Evolutionary conservation across 345 rosid species (phyloP).

Genomic region (Isatis tinctoria): DNA sequence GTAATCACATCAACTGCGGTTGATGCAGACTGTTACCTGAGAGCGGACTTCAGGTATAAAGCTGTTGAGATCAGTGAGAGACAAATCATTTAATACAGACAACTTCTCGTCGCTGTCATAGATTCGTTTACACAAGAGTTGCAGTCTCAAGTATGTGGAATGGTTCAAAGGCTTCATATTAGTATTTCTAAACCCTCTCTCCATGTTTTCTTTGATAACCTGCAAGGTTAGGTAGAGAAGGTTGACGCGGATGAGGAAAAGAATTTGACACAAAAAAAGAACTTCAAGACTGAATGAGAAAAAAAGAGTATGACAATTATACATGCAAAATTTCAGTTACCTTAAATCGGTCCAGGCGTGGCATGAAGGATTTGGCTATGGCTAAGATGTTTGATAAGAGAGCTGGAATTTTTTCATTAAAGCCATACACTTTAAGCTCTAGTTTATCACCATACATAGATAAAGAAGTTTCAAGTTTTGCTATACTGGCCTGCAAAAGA

Average conservation of each 20-base stretch:
- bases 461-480: slow-evolving; percentile 85
- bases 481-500: slow-evolving; percentile 76
- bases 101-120: slow-evolving; percentile 89
- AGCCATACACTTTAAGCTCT: slow-evolving; percentile 90
- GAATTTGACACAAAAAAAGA: neutral
- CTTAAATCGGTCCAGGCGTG: slow-evolving; percentile 77
- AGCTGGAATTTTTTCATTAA: slow-evolving; percentile 76
- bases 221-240: slow-evolving; percentile 29
- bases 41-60: slow-evolving; percentile 80
- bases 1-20: neutral
- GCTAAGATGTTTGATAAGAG: slow-evolving; percentile 70
- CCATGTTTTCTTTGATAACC: slow-evolving; percentile 88
- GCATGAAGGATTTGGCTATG: slow-evolving; percentile 68
- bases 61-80: slow-evolving; percentile 65
- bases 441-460: slow-evolving; percentile 65
- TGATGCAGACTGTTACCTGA: slow-evolving; percentile 51
- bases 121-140: slow-evolving; percentile 74
- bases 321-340: slow-evolving; percentile 31
- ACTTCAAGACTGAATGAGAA: neutral
- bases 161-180: slow-evolving; percentile 92
- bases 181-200: slow-evolving; percentile 68
- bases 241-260: neutral
- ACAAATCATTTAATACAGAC: slow-evolving; percentile 48
- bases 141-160: slow-evolving; percentile 83
- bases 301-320: neutral